Conservation (phyloP, 306 rosid species). For the Delonix regia region DNA sequence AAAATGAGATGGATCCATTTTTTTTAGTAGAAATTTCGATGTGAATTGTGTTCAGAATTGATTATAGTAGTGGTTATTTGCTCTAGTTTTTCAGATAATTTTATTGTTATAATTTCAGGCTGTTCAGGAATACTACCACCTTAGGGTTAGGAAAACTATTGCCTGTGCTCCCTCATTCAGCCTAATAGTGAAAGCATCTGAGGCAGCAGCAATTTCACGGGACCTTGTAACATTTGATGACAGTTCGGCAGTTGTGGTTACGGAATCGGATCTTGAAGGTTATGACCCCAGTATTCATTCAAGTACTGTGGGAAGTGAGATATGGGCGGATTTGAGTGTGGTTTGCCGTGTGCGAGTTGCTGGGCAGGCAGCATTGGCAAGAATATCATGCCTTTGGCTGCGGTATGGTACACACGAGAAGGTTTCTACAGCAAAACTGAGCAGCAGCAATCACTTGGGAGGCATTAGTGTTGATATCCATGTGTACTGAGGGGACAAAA, state of each 20-base stretch:
- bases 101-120: constrained; percentile 61
- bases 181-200: constrained; percentile 42
- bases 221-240: constrained; percentile 74
- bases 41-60: constrained; percentile 13
- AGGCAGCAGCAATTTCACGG: constrained; percentile 40
- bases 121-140: constrained; percentile 71
- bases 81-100: background rate
- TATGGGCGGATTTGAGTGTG: constrained; percentile 87
- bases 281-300: constrained; percentile 57
- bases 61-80: background rate
- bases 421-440: constrained; percentile 52
- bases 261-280: constrained; percentile 85
- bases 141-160: constrained; percentile 55
- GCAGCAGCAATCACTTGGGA: constrained; percentile 61
- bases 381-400: constrained; percentile 92
- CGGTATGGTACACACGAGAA: constrained; percentile 57
- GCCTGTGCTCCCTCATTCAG: constrained; percentile 39
- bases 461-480: constrained; percentile 83
- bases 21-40: background rate
- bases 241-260: constrained; percentile 78
- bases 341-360: constrained; percentile 82
- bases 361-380: constrained; percentile 80
- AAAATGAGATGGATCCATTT: background rate
- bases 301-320: constrained; percentile 48
- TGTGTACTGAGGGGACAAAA: constrained; percentile 56